Evolutionary conservation across 805 yeast species (phyloP).

Genomic region (Cyberlindnera xylosilytica): DNA sequence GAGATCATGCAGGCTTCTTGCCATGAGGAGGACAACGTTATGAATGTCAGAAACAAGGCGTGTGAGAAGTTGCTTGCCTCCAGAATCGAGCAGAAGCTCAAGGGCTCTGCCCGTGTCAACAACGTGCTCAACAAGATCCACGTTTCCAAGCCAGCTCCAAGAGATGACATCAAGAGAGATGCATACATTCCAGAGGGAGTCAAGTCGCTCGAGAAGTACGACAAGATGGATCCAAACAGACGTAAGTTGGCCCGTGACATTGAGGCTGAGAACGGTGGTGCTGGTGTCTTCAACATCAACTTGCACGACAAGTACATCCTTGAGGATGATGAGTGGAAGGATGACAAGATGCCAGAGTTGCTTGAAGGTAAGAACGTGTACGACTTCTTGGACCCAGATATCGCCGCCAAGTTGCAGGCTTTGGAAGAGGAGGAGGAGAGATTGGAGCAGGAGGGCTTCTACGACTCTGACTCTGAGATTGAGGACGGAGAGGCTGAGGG

Average conservation of each 20-base stretch:
- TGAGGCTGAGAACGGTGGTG: constrained; percentile 96
- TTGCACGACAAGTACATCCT: constrained; percentile 87
- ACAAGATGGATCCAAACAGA: constrained; percentile 76
- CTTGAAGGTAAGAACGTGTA: constrained; percentile 95
- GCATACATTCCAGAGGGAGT: constrained; percentile 82
- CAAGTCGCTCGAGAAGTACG: constrained; percentile 59
- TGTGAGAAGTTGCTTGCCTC: constrained; percentile 95
- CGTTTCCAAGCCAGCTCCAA: constrained; percentile 82
- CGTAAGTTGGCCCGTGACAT: constrained; percentile 80
- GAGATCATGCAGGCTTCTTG: constrained; percentile 94
- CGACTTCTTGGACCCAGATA: constrained; percentile 96
- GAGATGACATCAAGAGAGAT: constrained; percentile 82
- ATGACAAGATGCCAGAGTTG: constrained; percentile 95
- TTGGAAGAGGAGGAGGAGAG: constrained; percentile 96
- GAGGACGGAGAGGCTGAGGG: constrained; percentile 69
- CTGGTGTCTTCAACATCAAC: constrained; percentile 95
- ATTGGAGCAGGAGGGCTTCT: constrained; percentile 91
- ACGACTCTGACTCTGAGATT: constrained; percentile 76
- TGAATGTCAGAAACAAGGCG: constrained; percentile 94
- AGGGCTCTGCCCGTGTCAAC: constrained; percentile 85
- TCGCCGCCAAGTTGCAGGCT: constrained; percentile 88
- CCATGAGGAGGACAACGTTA: constrained; percentile 88
- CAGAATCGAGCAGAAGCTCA: constrained; percentile 93
- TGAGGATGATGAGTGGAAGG: constrained; percentile 97
- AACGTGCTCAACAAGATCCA: constrained; percentile 93